Conservation (phyloP, 1,284 basidiomycete genomes). For the Malassezia nana region DNA sequence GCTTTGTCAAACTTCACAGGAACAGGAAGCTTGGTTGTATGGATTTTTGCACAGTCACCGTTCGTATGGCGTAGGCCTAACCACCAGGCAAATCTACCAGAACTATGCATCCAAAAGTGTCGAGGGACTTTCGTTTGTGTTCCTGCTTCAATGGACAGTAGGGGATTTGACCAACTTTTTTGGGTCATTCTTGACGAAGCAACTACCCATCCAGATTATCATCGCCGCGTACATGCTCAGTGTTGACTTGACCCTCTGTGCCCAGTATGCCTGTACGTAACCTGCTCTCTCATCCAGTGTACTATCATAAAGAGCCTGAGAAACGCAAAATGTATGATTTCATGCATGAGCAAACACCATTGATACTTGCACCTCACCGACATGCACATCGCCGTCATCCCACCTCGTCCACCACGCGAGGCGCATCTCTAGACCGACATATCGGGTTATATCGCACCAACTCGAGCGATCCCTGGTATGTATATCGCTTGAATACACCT, state of each 20-base stretch:
- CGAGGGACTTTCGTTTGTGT: slow-evolving; percentile 39
- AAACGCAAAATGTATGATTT: neutral
- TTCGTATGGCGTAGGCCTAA: slow-evolving; percentile 18
- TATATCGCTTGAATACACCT: neutral
- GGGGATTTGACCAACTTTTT: slow-evolving; percentile 45
- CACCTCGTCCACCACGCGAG: neutral
- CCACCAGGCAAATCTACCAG: slow-evolving; percentile 30
- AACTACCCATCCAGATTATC: slow-evolving; percentile 41
- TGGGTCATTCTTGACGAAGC: slow-evolving; percentile 38
- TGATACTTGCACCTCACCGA: neutral
- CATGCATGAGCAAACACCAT: neutral
- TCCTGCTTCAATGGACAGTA: slow-evolving; percentile 45
- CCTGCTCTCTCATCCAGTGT: neutral
- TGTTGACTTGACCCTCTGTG: slow-evolving; percentile 10
- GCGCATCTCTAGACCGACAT: neutral
- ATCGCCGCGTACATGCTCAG: slow-evolving; percentile 20
- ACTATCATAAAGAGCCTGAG: neutral
- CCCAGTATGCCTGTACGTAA: slow-evolving; percentile 7
- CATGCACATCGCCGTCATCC: neutral
- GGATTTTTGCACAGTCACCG: slow-evolving; percentile 46
- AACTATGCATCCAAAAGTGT: slow-evolving; percentile 37
- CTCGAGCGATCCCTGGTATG: slow-evolving; percentile 2
- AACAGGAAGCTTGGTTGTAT: slow-evolving; percentile 31
- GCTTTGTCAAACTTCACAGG: slow-evolving; percentile 30
- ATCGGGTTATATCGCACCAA: neutral